Base-by-base conservation (phyloP, 2,329 filamentous ascomycete genomes). In the Exophiala lecanii-corni region DNA sequence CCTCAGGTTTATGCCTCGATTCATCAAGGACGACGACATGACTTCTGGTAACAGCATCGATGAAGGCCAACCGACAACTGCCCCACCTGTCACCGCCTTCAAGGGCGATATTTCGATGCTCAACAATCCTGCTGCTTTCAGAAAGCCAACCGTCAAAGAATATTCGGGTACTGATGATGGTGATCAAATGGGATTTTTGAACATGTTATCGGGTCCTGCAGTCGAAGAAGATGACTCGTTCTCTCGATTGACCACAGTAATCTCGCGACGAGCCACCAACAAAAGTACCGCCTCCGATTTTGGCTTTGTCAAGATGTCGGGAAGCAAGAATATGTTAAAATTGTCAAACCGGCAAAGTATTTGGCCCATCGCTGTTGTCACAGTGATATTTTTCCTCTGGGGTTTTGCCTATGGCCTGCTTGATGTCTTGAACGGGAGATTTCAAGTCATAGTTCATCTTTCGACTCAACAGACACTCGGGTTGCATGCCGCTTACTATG, bases 371-470 rank as follows among this genome's bases (percentile, higher is more conserved):
- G 65, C 73, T 2, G 52, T 87, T 50, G 87, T 94, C 16, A 86
- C 85, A 1, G 75, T 89, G 5, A 70, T 95, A 0, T 94, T 95
- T 65, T 81, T 94, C 51, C 69, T 95, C 2, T 94, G 88, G 89
- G 89, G 89, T 0, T 84, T 95, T 45, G 89, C 88, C 0, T 95
- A 95, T 55, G 89, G 89, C 1, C 74, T 95, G 2, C 71, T 95
- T 4, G 88, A 92, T 57, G 84, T 82, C 0, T 74, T 96, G 19
- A 94, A 94, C 60, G 57, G 61, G 0, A 74, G 77, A 41, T 81
- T 82, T 53, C 73, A 79, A 54, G 52, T 58, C 9, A 70, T 79
- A 9, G 72, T 74, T 1, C 59, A 64, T 4, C 71, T 75, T 59
- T 67, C 61, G 5, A 51, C 62, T 4, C 66, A 62, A 23, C 66